Evolutionary conservation across 257 asterid genomes (phyloP), one percentile per base, ranked within the genome.

Genomic region (Jacaranda mimosifolia): DNA sequence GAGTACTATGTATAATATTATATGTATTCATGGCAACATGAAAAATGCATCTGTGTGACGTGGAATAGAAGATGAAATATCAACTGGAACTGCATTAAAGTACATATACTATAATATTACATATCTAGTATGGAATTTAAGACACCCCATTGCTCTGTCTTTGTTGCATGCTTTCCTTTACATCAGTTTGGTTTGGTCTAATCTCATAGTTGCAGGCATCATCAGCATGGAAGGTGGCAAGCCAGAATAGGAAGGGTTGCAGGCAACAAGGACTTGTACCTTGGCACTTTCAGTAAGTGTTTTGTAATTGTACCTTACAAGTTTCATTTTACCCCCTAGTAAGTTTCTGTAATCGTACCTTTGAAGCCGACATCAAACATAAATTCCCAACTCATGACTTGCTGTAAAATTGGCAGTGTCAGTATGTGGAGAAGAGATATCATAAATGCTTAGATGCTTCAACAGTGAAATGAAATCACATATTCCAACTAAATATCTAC

Each of bases 261-360:
- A 79, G 98, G 98, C 88, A 92, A 92, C 81, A 92, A 92, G 86
- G 98, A 92, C 94, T 87, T 92, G 98, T 92, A 92, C 92, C 97
- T 92, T 75, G 98, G 98, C 84, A 92, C 98, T 85, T 92, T 92
- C 84, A 91, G 98, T 92, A 89, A 84, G 97, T 90, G 66, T 42
- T 19, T 52, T 73, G 63, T 63, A 1, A 35, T 32, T 74, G 55
- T 74, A 62, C 66, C 40, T 77, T 74, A n/a, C 9, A 9, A 42
- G 7, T 46, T 78, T 68, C 72, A 45, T 63, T 78, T 75, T 38
- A 43, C 77, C 62, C 64, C 19, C 56, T 51, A 36, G 59, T 66
- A 19, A 76, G 51, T 18, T 70, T 71, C 63, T 62, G 14, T 46
- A 55, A 35, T 77, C 65, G 84, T 82, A 79, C 82, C 51, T 74